Conservation (phyloP, 2,329 filamentous ascomycete species). For the Capronia americana region DNA sequence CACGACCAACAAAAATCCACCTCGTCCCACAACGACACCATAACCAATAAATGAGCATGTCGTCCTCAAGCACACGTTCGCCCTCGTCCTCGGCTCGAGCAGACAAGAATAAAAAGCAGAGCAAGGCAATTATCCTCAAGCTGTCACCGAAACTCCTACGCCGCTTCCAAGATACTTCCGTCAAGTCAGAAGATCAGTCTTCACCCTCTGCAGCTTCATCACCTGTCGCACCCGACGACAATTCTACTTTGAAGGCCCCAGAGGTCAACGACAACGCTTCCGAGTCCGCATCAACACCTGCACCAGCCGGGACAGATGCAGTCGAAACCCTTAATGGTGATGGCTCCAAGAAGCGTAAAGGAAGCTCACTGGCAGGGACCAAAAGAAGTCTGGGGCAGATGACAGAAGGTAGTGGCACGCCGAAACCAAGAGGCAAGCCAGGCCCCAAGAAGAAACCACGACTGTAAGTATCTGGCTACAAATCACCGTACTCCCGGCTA, state of each 20-base stretch:
- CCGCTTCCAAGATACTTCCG: slow-evolving; percentile 42
- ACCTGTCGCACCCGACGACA: slow-evolving; percentile 41
- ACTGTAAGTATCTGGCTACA: slow-evolving; percentile 70
- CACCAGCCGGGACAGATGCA: slow-evolving; percentile 52
- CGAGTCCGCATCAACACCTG: slow-evolving; percentile 45
- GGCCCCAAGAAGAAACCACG: slow-evolving; percentile 96
- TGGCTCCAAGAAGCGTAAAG: slow-evolving; percentile 75
- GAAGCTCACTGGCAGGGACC: slow-evolving; percentile 68
- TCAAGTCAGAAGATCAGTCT: slow-evolving; percentile 38
- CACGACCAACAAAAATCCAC: slow-evolving; percentile 10
- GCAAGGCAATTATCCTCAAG: slow-evolving; percentile 47
- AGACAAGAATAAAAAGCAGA: slow-evolving; percentile 43
- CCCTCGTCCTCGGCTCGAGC: slow-evolving; percentile 41
- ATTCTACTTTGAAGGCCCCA: slow-evolving; percentile 50
- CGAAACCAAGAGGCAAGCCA: slow-evolving; percentile 83
- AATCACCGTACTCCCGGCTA: not conserved
- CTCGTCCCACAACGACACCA: slow-evolving; percentile 23
- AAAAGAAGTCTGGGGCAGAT: slow-evolving; percentile 61
- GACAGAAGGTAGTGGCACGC: slow-evolving; percentile 59
- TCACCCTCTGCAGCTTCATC: slow-evolving; percentile 48
- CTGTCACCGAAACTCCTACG: slow-evolving; percentile 47
- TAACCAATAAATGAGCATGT: slow-evolving; percentile 41
- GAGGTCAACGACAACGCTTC: slow-evolving; percentile 49
- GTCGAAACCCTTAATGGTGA: slow-evolving; percentile 55
- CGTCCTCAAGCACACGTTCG: slow-evolving; percentile 40